A percentile compares a stretch with the other conserved stretches of the same genome.
phyloP scores from a whole-genome alignment of 2,329 filamentous ascomycete species.

The Sphaerulina musiva region DNA sequence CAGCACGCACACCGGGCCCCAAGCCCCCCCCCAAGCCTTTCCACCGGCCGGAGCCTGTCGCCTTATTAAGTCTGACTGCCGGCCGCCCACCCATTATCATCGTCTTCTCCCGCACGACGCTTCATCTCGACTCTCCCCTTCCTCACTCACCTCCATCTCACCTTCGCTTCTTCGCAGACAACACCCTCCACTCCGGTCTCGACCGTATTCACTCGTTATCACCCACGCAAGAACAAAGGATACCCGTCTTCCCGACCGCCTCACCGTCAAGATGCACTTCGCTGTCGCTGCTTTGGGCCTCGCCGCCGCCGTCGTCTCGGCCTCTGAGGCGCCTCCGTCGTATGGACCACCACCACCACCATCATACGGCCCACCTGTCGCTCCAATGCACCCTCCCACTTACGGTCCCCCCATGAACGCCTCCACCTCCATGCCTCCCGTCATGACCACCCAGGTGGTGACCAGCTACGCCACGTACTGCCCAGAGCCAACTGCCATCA shows the following conservation, averaged over 20 bases:
- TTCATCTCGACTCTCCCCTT: not conserved
- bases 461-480: slow-evolving; percentile 20
- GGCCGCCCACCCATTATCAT: not conserved
- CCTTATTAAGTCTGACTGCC: not conserved
- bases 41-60: not conserved
- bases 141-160: slow-evolving; percentile 29
- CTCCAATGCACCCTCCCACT: not conserved
- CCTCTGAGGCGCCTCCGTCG: slow-evolving; percentile 3
- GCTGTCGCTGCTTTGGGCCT: slow-evolving; percentile 20
- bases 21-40: no score
- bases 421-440: slow-evolving; percentile 7
- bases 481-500: slow-evolving; percentile 19
- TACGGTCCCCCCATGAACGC: slow-evolving; percentile 3
- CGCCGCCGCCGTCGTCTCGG: slow-evolving; percentile 14
- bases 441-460: slow-evolving; percentile 21
- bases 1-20: no score
- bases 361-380: no score
- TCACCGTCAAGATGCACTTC: slow-evolving; percentile 22
- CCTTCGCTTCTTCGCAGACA: slow-evolving; percentile 14
- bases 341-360: not conserved
- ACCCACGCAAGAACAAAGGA: slow-evolving; percentile 12
- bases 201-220: slow-evolving; percentile 18
- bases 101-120: no score
- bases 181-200: slow-evolving; percentile 10
- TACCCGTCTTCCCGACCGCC: slow-evolving; percentile 1